Evolutionary conservation across 2,329 filamentous ascomycete genomes (phyloP).

Genomic region (Claviceps citrina): DNA sequence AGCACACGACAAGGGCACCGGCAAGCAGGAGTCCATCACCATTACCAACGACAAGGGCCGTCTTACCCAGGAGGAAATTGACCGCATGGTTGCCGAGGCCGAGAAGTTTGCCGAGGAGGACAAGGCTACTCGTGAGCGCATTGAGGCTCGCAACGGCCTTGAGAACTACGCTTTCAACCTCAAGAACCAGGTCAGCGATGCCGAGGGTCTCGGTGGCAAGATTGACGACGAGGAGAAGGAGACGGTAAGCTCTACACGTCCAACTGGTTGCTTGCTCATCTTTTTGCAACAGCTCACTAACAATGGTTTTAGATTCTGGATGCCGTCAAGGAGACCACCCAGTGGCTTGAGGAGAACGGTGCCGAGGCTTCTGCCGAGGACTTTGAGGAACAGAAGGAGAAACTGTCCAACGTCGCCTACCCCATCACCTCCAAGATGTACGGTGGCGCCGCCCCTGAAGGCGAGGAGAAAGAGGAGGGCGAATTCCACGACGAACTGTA

Average conservation of each 20-base stretch:
- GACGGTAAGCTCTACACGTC: slow-evolving; percentile 42
- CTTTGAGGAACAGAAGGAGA: slow-evolving; percentile 99
- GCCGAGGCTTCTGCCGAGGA: slow-evolving; percentile 76
- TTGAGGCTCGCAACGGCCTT: slow-evolving; percentile 87
- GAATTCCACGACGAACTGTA: slow-evolving; percentile 68
- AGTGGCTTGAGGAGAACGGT: slow-evolving; percentile 95
- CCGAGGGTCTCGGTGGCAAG: slow-evolving; percentile 94
- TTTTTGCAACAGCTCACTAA: slow-evolving; percentile 18
- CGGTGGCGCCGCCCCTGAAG: slow-evolving; percentile 43
- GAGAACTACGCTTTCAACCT: slow-evolving; percentile 99
- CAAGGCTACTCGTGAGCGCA: slow-evolving; percentile 93
- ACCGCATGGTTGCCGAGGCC: slow-evolving; percentile 96
- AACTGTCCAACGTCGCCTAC: slow-evolving; percentile 90
- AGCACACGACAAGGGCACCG: slow-evolving; percentile 93
- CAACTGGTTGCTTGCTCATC: not conserved
- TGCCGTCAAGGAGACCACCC: slow-evolving; percentile 88
- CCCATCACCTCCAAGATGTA: slow-evolving; percentile 99
- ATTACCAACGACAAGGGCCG: slow-evolving; percentile 99
- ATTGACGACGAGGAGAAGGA: slow-evolving; percentile 98
- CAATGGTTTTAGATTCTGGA: slow-evolving; percentile 54
- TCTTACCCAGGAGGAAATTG: slow-evolving; percentile 89
- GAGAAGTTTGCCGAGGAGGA: slow-evolving; percentile 99
- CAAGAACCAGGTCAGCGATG: slow-evolving; percentile 98
- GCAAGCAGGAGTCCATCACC: slow-evolving; percentile 93
- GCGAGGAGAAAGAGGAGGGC: slow-evolving; percentile 50